Base-by-base conservation (phyloP, 31 red algal genomes). In the Asparagopsis taxiformis region DNA sequence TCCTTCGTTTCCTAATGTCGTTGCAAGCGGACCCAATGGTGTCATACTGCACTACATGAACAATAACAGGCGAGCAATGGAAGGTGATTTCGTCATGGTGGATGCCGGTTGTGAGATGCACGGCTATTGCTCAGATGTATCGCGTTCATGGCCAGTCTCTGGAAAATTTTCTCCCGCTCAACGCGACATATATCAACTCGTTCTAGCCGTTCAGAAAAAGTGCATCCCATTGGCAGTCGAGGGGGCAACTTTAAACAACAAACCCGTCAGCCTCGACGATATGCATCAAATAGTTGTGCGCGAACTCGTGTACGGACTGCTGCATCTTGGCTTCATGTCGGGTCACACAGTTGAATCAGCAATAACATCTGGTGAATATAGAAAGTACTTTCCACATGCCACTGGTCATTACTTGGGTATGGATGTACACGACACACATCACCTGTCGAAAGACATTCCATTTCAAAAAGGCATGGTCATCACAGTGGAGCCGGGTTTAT, bases 391-490 rank as follows among this genome's bases (percentile, higher is more conserved):
- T 74, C 85, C 85, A 6, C 92, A 95, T 52, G 76, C 92, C 13
- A 81, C 83, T 22, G 92, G 92, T 16, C 92, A 95, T 46, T 95
- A 85, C 65, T 65, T 95, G 43, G 92, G 92, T 55, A 80, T 89
- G 76, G 92, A 95, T 62, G 83, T 87, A 13, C 92, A 95, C 70
- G 92, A 95, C 34, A 90, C 85, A 17, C 92, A 95, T 62, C 65
- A 62, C 31, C 51, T 79, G 20, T 49, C 62, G 24, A 95, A 95
- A 55, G 46, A 38, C n/a, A 81, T 90, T 10, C 56, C 77, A 23
- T 52, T 95, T 31, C 65, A 77, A 50, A 59, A 57, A 32, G 77
- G 73, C 44, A 95, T 95, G 92, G 85, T 90, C 37, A 66, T 95
- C 31, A 95, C 92, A 23, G 76, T 95, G 28, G 92, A 95, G 53